Conservation (phyloP, 176 grass and related monocot species). For the Typha latifolia region DNA sequence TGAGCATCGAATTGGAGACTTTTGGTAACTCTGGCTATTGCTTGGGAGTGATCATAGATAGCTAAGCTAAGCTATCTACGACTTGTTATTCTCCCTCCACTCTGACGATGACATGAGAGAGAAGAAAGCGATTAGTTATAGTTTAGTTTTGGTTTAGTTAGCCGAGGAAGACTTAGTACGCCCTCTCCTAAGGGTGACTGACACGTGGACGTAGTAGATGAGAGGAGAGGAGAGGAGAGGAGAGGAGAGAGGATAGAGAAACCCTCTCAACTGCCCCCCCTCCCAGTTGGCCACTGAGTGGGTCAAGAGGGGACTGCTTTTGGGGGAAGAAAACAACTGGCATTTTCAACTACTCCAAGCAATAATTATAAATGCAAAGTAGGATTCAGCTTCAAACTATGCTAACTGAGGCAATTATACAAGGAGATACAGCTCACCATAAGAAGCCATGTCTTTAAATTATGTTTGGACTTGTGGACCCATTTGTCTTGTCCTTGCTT, state of each 20-base stretch:
- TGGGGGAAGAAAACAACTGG: constrained; percentile 6
- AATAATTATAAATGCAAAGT: not conserved
- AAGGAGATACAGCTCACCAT: not conserved
- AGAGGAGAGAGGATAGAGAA: no score
- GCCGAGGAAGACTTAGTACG: not conserved
- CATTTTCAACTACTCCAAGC: constrained; percentile 26
- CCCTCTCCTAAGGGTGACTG: no score
- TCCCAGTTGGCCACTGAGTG: no score
- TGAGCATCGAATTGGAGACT: constrained; percentile 2
- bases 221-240: no score
- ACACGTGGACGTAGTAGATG: no score
- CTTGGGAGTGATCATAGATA: not conserved
- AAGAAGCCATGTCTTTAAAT: not conserved
- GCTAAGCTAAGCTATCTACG: not conserved
- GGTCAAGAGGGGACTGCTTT: not conserved
- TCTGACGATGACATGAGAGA: not conserved
- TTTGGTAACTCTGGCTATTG: not conserved
- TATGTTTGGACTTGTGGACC: not conserved
- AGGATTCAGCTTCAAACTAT: not conserved
- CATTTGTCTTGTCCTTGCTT: no score
- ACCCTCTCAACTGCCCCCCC: no score
- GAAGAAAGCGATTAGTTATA: not conserved
- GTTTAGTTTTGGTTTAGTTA: not conserved
- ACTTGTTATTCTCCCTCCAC: not conserved
- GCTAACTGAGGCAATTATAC: not conserved